Conservation (phyloP, 2,329 filamentous ascomycete genomes). For the Rhynchosporium graminicola region DNA sequence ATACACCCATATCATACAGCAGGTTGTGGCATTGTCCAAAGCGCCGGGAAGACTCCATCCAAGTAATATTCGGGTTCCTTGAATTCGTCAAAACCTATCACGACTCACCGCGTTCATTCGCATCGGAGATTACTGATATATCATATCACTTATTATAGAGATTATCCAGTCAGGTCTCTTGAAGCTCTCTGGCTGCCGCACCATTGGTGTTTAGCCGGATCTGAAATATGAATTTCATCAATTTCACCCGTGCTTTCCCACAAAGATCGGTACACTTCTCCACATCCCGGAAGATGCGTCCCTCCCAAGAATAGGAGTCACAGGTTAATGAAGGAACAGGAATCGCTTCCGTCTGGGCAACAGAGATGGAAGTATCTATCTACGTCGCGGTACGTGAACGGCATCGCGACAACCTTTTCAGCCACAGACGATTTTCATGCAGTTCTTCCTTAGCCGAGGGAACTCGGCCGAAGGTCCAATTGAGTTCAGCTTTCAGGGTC, state of each 20-base stretch:
- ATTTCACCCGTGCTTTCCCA: conserved; percentile 10
- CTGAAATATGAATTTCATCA: neutral
- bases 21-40: neutral
- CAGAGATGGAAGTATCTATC: conserved; percentile 11
- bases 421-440: conserved; percentile 3
- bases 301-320: neutral
- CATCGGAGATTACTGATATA: conserved; percentile 4
- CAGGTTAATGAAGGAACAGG: conserved; percentile 11
- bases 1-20: neutral
- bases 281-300: conserved; percentile 13
- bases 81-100: neutral
- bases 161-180: conserved; percentile 4
- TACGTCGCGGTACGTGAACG: neutral
- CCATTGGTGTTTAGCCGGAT: conserved; percentile 13
- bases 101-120: neutral
- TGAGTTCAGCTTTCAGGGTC: conserved; percentile 23
- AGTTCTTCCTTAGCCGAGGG: conserved; percentile 1
- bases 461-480: conserved; percentile 10
- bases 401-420: neutral
- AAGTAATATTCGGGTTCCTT: neutral
- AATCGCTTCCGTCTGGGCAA: conserved; percentile 7
- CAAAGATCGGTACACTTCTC: conserved; percentile 15
- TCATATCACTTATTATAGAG: conserved; percentile 1
- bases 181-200: conserved; percentile 4
- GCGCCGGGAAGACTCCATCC: neutral